Evolutionary conservation across 139 green algal genomes (phyloP).

Genomic region (Edaphochlamys debaryana): DNA sequence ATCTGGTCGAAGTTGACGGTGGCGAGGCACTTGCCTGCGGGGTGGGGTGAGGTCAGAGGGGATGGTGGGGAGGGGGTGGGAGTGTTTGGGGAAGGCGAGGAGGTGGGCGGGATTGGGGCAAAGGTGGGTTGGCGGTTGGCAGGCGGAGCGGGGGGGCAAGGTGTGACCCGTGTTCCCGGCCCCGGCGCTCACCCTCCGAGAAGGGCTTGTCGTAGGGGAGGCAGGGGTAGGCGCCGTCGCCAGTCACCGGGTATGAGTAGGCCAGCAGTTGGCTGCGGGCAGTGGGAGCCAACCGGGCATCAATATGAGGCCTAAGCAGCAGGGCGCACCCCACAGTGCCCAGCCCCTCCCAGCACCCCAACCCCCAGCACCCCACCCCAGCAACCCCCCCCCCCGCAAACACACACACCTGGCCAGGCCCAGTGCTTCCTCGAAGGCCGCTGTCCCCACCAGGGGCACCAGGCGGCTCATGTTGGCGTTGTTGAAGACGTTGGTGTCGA

Average conservation of each 20-base stretch:
- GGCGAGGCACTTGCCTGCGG: constrained; percentile 12
- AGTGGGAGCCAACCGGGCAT: too few species aligned
- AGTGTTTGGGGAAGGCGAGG: too few species aligned
- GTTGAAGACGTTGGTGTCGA: constrained; percentile 4
- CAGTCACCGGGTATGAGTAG: neutral
- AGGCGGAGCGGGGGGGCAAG: too few species aligned
- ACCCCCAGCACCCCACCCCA: neutral
- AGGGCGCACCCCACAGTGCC: too few species aligned
- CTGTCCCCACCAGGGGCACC: neutral
- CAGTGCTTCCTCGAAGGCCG: neutral
- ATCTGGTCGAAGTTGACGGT: constrained; percentile 12
- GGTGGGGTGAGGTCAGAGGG: too few species aligned
- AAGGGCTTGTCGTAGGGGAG: constrained; percentile 1
- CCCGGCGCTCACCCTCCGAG: too few species aligned
- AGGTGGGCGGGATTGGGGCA: too few species aligned
- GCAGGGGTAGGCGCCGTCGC: neutral
- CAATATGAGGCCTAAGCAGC: too few species aligned
- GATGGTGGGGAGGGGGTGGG: too few species aligned
- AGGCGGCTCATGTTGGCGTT: neutral
- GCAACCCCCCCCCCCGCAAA: too few species aligned
- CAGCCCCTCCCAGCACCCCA: neutral
- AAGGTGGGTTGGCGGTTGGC: too few species aligned
- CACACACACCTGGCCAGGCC: neutral
- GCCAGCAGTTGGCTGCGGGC: neutral
- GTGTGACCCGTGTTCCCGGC: too few species aligned